phyloP scores from a whole-genome alignment of 1,284 basidiomycete genomes.

The Pterulicium gracile region DNA sequence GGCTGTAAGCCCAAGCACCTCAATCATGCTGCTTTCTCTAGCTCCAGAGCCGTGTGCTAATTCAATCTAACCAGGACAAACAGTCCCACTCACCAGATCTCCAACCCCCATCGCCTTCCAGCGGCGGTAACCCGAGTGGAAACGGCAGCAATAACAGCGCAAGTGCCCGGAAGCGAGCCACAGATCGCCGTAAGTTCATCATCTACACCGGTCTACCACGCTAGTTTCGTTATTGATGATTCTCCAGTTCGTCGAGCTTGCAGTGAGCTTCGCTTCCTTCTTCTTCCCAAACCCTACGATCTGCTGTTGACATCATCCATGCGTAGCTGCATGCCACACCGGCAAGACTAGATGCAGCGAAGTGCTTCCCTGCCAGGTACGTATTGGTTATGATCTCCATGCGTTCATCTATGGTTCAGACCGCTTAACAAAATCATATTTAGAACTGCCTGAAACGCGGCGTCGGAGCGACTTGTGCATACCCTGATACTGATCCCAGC shows the following conservation, averaged over 20 bases:
- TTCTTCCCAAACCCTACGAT: not conserved
- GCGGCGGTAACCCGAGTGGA: not conserved
- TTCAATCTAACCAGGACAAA: not conserved
- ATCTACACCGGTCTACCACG: too few species aligned
- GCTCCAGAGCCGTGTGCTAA: too few species aligned
- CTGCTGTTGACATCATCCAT: too few species aligned
- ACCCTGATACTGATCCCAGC: conserved; percentile 58
- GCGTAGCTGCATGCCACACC: conserved; percentile 54
- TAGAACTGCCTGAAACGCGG: conserved; percentile 73
- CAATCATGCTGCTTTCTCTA: too few species aligned
- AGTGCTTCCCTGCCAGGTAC: conserved; percentile 65
- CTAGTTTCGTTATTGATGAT: not conserved
- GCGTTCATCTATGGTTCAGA: conserved; percentile 7
- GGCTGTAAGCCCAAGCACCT: too few species aligned
- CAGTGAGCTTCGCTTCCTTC: not conserved
- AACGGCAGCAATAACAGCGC: not conserved
- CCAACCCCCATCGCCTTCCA: not conserved
- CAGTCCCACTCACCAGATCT: too few species aligned
- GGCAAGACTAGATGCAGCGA: conserved; percentile 75
- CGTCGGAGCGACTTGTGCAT: conserved; percentile 53
- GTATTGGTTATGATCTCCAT: conserved; percentile 12
- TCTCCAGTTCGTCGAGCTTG: not conserved
- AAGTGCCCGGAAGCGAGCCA: not conserved
- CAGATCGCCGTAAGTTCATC: not conserved
- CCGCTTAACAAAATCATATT: conserved; percentile 8